phyloP scores from a whole-genome alignment of 805 yeast species.

The Yamadazyma endophytica region DNA sequence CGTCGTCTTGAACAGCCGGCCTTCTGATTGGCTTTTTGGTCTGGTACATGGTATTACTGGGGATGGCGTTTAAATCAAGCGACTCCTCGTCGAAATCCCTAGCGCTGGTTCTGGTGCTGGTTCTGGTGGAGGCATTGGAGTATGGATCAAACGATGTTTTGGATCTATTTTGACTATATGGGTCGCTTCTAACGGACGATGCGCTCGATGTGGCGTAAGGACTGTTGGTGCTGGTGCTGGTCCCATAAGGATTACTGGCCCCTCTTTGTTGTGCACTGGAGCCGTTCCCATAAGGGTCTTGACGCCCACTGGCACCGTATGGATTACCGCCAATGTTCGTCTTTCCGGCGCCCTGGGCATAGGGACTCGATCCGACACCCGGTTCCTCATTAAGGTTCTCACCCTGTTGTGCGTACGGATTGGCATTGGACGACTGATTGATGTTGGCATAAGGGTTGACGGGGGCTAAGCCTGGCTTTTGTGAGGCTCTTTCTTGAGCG shows the following conservation, averaged over 20 bases:
- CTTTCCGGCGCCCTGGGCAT: background rate
- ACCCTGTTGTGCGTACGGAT: constrained; percentile 9
- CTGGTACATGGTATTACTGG: constrained; percentile 22
- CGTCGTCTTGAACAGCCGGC: constrained; percentile 15
- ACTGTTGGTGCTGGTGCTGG: background rate
- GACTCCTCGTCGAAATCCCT: constrained; percentile 25
- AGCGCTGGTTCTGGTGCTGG: constrained; percentile 3
- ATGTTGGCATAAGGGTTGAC: constrained; percentile 40
- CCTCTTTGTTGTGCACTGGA: background rate
- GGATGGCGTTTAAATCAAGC: constrained; percentile 36
- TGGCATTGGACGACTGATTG: constrained; percentile 7
- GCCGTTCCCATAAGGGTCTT: constrained; percentile 5
- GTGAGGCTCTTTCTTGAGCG: constrained; percentile 40
- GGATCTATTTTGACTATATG: constrained; percentile 2
- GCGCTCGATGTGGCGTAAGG: background rate
- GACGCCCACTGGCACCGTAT: constrained; percentile 1
- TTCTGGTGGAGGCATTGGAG: constrained; percentile 3
- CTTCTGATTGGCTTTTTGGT: constrained; percentile 19
- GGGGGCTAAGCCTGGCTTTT: constrained; percentile 35
- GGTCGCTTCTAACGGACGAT: constrained; percentile 1
- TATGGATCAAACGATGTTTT: constrained; percentile 5
- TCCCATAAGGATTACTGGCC: constrained; percentile 5
- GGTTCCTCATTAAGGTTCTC: background rate
- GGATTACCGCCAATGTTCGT: background rate
- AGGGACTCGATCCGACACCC: constrained; percentile 6